Evolutionary conservation across 805 yeast species (phyloP), one percentile per base, ranked within the genome.

Genomic region (Myxozyma vanderwaltii): DNA sequence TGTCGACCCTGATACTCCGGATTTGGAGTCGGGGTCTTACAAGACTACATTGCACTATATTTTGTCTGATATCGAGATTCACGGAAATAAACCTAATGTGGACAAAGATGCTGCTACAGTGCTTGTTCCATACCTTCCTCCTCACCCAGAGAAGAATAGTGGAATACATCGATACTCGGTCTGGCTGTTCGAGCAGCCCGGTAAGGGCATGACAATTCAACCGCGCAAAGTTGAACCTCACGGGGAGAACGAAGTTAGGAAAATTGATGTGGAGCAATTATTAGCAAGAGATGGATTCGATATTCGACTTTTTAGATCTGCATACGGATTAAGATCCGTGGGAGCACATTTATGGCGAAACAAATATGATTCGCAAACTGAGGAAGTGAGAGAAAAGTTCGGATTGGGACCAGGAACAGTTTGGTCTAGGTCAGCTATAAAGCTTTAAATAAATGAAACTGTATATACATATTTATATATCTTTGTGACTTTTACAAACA

Each of bases 311-410:
- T 91, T 90, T 72, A 88, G 79, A 15, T 77, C 74, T 2, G 63
- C 73, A 2, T 71, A 88, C 72, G 71, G 77, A 3, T 79, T 94
- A 66, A 76, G 77, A n/a, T 83, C 97, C 0, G 83, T 91, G 49
- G 97, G 98, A 27, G 97, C 96, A 1, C 96, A 90, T 72, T 79
- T 89, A 47, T 92, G 96, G 92, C 85, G 98, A 79, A 84, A 86
- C 66, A 77, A 74, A 43, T 92, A 86, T 84, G 98, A 94, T 74
- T 76, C 88, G 67, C 82, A 86, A 67, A 87, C 89, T 45, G 80
- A 79, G 31, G 72, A 71, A 2, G 86, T 91, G 27, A 84, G 98
- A 73, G 81, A 79, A 63, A 73, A 80, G 70, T 89, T 87, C 71
- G 92, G 90, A 3, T 78, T 92, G 61, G 86, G 85, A 19, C 72